Base-by-base conservation (phyloP, 2,329 filamentous ascomycete species). In the Clonostachys chloroleuca region DNA sequence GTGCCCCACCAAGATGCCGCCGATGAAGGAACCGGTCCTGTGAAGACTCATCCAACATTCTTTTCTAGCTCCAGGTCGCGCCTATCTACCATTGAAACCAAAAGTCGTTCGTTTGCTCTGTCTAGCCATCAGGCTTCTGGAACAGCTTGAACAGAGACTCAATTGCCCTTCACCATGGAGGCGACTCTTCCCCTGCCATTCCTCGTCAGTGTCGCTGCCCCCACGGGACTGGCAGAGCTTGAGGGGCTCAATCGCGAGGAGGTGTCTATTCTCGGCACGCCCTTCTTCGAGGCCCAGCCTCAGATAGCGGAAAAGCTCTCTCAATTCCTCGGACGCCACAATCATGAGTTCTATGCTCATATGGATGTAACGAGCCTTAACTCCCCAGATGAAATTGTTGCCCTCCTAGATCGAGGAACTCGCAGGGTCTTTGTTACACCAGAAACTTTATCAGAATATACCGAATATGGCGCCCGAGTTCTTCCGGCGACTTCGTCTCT, bases 391-490 rank as follows among this genome's bases (percentile, higher is more conserved):
- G 87, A 95, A 53, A 74, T 97, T 35, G 70, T 92, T 46, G 80
- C 87, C 42, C 77, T 97, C 35, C 81, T 99, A 47, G 89, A 99
- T 64, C 81, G 84, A 53, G 94, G 94, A 50, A 90, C 91, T 7
- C 81, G 84, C 45, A 94, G 86, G 63, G 86, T 94, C 52, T 94
- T 97, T 64, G 87, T 96, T 44, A 78, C 79, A 16, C 78, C 84
- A 43, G 76, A 83, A 48, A 86, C 90, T 62, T 72, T 95, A 46
- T 72, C 74, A 9, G 69, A 75, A 45, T 78, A 80, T 49, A 66
- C 73, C 43, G 73, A 77, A 52, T 82, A 80, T 52, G 78, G 76
- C 40, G 69, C 74, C 40, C 73, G 83, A 49, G 74, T 85, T 24
- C 71, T 79, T 17, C 77, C 80, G 3, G 67, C 71, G 18, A 69